phyloP scores from a whole-genome alignment of 2,329 filamentous ascomycete species.

The Mycosphaerella sp. region DNA sequence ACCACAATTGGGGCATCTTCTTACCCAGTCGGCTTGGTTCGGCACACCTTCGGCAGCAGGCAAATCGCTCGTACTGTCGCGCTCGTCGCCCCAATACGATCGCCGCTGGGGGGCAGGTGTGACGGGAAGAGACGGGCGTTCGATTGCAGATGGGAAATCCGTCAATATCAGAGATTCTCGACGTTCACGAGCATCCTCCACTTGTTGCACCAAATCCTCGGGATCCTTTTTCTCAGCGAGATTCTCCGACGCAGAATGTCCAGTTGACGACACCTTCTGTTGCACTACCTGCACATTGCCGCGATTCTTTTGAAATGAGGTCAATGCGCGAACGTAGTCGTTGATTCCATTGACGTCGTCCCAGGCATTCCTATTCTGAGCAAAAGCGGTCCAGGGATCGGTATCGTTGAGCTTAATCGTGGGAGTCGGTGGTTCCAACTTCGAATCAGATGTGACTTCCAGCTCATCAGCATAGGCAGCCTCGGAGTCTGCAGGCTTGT shows the following conservation, averaged over 20 bases:
- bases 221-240: slow-evolving; percentile 23
- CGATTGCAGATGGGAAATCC: slow-evolving; percentile 75
- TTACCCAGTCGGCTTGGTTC: slow-evolving; percentile 85
- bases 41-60: slow-evolving; percentile 78
- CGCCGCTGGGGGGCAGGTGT: slow-evolving; percentile 76
- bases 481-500: slow-evolving; percentile 18
- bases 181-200: slow-evolving; percentile 29
- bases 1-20: slow-evolving; percentile 48
- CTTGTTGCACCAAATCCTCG: slow-evolving; percentile 27
- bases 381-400: slow-evolving; percentile 65
- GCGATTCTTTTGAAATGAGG: slow-evolving; percentile 54
- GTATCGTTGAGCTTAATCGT: slow-evolving; percentile 44
- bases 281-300: slow-evolving; percentile 34
- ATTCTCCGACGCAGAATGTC: slow-evolving; percentile 12
- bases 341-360: slow-evolving; percentile 85
- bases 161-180: slow-evolving; percentile 63
- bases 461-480: slow-evolving; percentile 26
- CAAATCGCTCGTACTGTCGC: slow-evolving; percentile 52
- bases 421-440: slow-evolving; percentile 36
- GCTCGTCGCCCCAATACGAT: slow-evolving; percentile 60
- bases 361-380: slow-evolving; percentile 73
- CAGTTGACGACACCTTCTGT: slow-evolving; percentile 15
- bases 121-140: slow-evolving; percentile 82
- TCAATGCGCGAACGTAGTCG: slow-evolving; percentile 71
- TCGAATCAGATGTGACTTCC: slow-evolving; percentile 23